These are phyloP conservation scores for Dendrothele bispora DNA, from an alignment of 768 basidiomycete species.

Conservation along the genomic window DNA sequence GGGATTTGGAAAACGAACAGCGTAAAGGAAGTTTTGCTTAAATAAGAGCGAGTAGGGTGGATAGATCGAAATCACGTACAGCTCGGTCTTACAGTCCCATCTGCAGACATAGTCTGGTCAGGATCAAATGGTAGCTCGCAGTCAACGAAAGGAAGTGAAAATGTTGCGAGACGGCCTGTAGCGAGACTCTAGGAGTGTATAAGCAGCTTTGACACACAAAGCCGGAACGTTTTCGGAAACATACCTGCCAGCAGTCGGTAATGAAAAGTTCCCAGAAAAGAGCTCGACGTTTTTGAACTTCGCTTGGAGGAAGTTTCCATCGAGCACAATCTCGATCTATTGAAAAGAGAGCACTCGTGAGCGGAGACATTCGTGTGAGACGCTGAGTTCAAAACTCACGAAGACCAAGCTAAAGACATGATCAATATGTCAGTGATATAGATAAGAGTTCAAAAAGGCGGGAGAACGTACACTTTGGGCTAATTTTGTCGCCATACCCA, in stretches of 20 bases:
- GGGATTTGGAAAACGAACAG: slow-evolving; percentile 1
- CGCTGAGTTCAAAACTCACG: slow-evolving; percentile 60
- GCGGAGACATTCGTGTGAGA: no score
- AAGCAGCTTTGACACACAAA: slow-evolving; percentile 1
- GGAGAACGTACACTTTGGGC: slow-evolving; percentile 61
- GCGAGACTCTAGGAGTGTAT: slow-evolving; percentile 52
- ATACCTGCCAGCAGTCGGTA: slow-evolving; percentile 73
- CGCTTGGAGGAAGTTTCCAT: slow-evolving; percentile 59
- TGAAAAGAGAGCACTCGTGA: no score
- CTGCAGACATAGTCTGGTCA: slow-evolving; percentile 56
- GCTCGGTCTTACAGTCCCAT: slow-evolving; percentile 56
- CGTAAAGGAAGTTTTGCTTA: not conserved
- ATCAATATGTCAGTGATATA: slow-evolving; percentile 7
- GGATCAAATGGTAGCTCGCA: slow-evolving; percentile 66
- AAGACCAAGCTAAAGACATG: slow-evolving; percentile 54
- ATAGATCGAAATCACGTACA: slow-evolving; percentile 40
- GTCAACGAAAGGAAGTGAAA: slow-evolving; percentile 71
- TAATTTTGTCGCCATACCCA: slow-evolving; percentile 64
- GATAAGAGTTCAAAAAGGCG: slow-evolving; percentile 1
- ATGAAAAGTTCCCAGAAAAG: slow-evolving; percentile 77
- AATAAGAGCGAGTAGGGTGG: not conserved
- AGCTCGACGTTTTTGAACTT: slow-evolving; percentile 70
- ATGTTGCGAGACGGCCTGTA: slow-evolving; percentile 67
- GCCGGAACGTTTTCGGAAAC: slow-evolving; percentile 12
- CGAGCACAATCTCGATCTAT: slow-evolving; percentile 72